These are phyloP conservation scores for Mrakia hoshinonis DNA, from an alignment of 768 basidiomycete species.

Conservation along the genomic window DNA sequence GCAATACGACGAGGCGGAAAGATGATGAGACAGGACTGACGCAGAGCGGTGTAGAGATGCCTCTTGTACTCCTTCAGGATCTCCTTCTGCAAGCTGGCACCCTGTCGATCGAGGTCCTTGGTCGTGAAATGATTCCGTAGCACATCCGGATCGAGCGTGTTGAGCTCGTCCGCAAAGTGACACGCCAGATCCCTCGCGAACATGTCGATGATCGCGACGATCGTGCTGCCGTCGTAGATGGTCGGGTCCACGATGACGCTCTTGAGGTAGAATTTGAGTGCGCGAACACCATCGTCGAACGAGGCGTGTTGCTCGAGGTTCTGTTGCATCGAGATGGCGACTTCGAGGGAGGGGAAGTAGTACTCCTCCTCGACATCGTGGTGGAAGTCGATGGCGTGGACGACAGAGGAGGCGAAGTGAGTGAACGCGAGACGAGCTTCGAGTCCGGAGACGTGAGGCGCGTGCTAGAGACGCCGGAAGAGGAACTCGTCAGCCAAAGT, in stretches of 20 bases:
- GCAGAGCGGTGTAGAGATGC: slow-evolving; percentile 18
- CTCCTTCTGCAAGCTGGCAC: neutral
- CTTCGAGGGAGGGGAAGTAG: slow-evolving; percentile 14
- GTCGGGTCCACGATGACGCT: slow-evolving; percentile 1
- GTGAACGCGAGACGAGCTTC: neutral
- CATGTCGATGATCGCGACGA: slow-evolving; percentile 3
- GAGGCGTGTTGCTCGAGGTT: slow-evolving; percentile 14
- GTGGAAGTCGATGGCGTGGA: slow-evolving; percentile 4
- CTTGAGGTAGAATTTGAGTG: slow-evolving; percentile 15
- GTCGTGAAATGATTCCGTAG: slow-evolving; percentile 4
- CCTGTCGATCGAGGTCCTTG: slow-evolving; percentile 8
- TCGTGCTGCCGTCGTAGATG: neutral
- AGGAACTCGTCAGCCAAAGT: neutral
- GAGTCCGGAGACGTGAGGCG: neutral
- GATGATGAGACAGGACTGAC: neutral
- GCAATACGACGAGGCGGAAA: neutral
- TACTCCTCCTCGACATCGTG: slow-evolving; percentile 16
- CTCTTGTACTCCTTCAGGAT: slow-evolving; percentile 18
- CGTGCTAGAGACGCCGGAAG: neutral
- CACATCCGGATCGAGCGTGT: slow-evolving; percentile 5
- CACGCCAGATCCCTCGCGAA: slow-evolving; percentile 1
- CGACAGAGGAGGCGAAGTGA: neutral
- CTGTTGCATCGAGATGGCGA: slow-evolving; percentile 7
- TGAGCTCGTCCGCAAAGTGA: slow-evolving; percentile 14
- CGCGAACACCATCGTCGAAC: slow-evolving; percentile 6